Conservation (phyloP, 345 rosid species). For the Anastatica hierochuntica region DNA sequence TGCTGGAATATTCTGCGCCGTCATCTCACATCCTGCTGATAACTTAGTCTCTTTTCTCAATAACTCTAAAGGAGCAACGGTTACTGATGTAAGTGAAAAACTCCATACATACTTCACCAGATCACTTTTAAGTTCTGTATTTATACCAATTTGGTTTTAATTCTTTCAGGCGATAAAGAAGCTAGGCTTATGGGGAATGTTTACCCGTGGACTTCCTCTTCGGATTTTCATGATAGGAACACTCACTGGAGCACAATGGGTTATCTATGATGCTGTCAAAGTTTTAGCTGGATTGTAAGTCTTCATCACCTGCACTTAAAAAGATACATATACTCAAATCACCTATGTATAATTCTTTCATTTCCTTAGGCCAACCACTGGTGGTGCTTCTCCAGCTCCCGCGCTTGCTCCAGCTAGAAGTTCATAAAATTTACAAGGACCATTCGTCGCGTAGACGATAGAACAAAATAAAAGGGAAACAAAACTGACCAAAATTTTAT, state of each 20-base stretch:
- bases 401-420: conserved; percentile 16
- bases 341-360: too few species aligned
- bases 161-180: conserved; percentile 59
- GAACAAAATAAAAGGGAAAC: too few species aligned
- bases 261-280: conserved; percentile 83
- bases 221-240: conserved; percentile 95
- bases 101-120: not conserved
- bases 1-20: conserved; percentile 81
- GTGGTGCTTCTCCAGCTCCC: conserved; percentile 45
- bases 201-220: conserved; percentile 88
- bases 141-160: conserved; percentile 1
- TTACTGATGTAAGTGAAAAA: conserved; percentile 56
- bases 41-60: conserved; percentile 96
- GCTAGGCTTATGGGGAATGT: conserved; percentile 72
- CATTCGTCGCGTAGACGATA: too few species aligned
- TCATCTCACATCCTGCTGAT: conserved; percentile 97
- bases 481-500: too few species aligned
- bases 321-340: too few species aligned
- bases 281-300: conserved; percentile 93
- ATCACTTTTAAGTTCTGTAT: too few species aligned
- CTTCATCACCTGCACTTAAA: not conserved
- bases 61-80: conserved; percentile 86
- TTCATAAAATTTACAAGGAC: conserved; percentile 7
- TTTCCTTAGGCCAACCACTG: conserved; percentile 64
- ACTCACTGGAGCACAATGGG: conserved; percentile 93